These are phyloP conservation scores for Picea mariana DNA, from an alignment of 83 land plant genomes.

Conservation along the genomic window DNA sequence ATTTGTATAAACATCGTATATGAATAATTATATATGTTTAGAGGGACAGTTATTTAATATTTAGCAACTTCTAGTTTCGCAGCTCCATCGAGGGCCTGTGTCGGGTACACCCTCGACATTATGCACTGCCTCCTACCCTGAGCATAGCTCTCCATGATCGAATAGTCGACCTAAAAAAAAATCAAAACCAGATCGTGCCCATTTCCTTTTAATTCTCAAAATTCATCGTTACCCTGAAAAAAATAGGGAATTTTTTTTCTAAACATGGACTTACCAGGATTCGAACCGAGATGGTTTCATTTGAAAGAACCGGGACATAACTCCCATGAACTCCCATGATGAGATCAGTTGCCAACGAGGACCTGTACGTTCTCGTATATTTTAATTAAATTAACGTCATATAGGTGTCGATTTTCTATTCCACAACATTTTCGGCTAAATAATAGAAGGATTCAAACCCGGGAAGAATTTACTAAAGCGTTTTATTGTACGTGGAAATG, in stretches of 20 bases:
- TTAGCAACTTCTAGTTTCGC: too few species aligned
- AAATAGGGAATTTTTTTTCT: too few species aligned
- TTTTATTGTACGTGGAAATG: too few species aligned
- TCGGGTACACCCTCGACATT: slow-evolving; percentile 80
- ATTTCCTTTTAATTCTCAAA: too few species aligned
- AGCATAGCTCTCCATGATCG: slow-evolving; percentile 76
- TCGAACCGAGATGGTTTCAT: slow-evolving; percentile 71
- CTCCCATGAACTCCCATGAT: slow-evolving; percentile 56
- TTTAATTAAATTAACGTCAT: too few species aligned
- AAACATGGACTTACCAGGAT: slow-evolving; percentile 54
- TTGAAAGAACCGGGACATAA: slow-evolving; percentile 54
- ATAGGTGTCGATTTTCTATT: too few species aligned
- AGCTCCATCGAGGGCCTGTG: slow-evolving; percentile 41
- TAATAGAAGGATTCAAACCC: too few species aligned
- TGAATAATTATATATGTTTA: too few species aligned
- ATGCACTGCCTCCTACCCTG: slow-evolving; percentile 75
- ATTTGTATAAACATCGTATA: too few species aligned
- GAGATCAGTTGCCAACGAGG: slow-evolving; percentile 65
- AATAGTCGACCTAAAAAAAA: slow-evolving; percentile 82
- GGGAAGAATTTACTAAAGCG: background rate
- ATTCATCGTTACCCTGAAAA: too few species aligned
- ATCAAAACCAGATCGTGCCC: background rate
- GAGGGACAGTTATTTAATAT: too few species aligned
- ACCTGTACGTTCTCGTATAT: slow-evolving; percentile 38
- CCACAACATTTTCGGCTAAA: too few species aligned